These are phyloP conservation scores for Rhodotorula paludigena DNA, from an alignment of 768 basidiomycete genomes.

Conservation along the genomic window DNA sequence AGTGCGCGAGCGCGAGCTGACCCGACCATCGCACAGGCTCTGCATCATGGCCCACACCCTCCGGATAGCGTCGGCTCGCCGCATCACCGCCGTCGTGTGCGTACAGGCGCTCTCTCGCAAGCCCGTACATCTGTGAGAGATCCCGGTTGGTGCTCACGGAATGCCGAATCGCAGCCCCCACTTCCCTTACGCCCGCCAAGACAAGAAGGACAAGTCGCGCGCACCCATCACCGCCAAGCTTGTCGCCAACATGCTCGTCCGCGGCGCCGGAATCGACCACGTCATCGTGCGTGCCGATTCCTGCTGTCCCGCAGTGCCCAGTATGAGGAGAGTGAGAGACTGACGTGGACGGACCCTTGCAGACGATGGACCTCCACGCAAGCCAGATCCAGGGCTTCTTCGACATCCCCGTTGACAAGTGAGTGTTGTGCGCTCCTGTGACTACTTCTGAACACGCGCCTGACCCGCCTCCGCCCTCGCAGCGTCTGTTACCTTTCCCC, in stretches of 20 bases:
- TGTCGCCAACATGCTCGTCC: constrained; percentile 88
- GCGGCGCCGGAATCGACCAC: constrained; percentile 88
- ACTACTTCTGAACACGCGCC: neutral
- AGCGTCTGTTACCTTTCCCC: too few species aligned
- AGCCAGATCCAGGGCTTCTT: constrained; percentile 99
- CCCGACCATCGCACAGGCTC: constrained; percentile 10
- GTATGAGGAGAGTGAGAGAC: neutral
- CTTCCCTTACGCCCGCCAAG: constrained; percentile 94
- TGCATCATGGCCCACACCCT: constrained; percentile 96
- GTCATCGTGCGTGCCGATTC: constrained; percentile 86
- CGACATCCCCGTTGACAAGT: constrained; percentile 99
- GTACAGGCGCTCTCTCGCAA: neutral
- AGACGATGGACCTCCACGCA: constrained; percentile 99
- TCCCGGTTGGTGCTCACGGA: neutral
- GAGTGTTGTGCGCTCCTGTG: constrained; percentile 52
- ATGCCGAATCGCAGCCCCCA: constrained; percentile 59
- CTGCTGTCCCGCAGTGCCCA: neutral
- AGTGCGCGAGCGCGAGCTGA: neutral
- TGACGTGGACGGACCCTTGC: neutral
- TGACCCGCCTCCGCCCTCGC: neutral
- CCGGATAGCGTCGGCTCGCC: constrained; percentile 96
- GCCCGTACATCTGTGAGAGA: neutral
- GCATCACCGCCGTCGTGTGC: constrained; percentile 88
- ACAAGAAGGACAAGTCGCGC: constrained; percentile 98
- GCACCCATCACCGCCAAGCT: constrained; percentile 97